phyloP scores from a whole-genome alignment of 805 yeast genomes.

The Cyberlindnera mrakii region DNA sequence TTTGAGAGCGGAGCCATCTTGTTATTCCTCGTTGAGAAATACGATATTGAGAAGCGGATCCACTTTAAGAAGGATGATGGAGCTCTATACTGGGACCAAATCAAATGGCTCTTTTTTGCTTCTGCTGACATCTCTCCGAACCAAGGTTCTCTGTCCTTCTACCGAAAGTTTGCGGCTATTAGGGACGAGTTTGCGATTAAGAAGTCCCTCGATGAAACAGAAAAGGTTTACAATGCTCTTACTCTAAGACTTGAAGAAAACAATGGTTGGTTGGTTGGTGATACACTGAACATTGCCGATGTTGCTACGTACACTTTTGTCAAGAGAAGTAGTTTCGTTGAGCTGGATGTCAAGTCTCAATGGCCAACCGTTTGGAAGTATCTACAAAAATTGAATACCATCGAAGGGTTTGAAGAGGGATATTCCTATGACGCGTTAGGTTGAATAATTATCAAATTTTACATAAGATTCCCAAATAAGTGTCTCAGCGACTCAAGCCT shows the following conservation, averaged over 20 bases:
- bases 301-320: slow-evolving; percentile 27
- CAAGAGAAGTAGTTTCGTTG: neutral
- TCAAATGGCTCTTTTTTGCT: slow-evolving; percentile 50
- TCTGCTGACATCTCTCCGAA: slow-evolving; percentile 53
- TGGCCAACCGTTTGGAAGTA: no score
- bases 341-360: neutral
- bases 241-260: slow-evolving; percentile 43
- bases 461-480: no score
- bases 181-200: slow-evolving; percentile 49
- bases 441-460: no score
- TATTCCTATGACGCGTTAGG: no score
- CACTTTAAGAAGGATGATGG: slow-evolving; percentile 28
- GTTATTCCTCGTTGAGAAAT: slow-evolving; percentile 49
- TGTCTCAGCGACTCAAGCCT: no score
- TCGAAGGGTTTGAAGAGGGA: no score
- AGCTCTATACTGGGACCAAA: slow-evolving; percentile 39
- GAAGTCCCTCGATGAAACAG: slow-evolving; percentile 43
- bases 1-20: slow-evolving; percentile 58
- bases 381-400: no score
- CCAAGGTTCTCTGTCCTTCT: slow-evolving; percentile 54
- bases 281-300: slow-evolving; percentile 53
- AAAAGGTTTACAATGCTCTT: slow-evolving; percentile 45
- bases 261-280: slow-evolving; percentile 52
- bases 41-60: slow-evolving; percentile 43
- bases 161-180: slow-evolving; percentile 30